These are phyloP conservation scores for Pseudogymnoascus destructans DNA, from an alignment of 2,329 filamentous ascomycete genomes.

Conservation along the genomic window DNA sequence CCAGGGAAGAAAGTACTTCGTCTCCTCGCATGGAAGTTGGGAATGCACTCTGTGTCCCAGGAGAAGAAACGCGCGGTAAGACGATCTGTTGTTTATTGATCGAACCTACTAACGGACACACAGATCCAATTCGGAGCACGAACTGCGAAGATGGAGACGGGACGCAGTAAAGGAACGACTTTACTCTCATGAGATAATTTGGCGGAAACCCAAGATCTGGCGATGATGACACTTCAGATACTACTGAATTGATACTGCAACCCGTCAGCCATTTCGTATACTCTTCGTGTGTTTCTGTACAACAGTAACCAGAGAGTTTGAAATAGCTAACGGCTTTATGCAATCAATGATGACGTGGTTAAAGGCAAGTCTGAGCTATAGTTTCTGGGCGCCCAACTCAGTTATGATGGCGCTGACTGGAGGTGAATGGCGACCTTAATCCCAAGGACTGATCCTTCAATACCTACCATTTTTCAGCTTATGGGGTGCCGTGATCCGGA, in stretches of 20 bases:
- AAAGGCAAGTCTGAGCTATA: constrained; percentile 56
- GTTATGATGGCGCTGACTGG: not conserved
- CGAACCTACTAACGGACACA: constrained; percentile 16
- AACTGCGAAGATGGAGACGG: constrained; percentile 70
- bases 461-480: not conserved
- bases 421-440: not conserved
- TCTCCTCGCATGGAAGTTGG: constrained; percentile 60
- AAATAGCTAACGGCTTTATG: constrained; percentile 11
- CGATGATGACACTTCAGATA: constrained; percentile 62
- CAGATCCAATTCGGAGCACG: constrained; percentile 73
- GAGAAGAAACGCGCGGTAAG: constrained; percentile 87
- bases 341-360: constrained; percentile 26
- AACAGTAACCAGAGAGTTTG: constrained; percentile 25
- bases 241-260: constrained; percentile 46
- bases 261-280: constrained; percentile 19
- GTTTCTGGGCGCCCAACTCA: not conserved
- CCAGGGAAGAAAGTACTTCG: constrained; percentile 71
- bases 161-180: constrained; percentile 56
- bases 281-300: constrained; percentile 36
- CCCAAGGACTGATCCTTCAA: not conserved
- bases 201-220: constrained; percentile 24
- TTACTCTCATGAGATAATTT: constrained; percentile 33
- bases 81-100: constrained; percentile 14
- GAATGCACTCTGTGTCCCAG: constrained; percentile 56
- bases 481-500: not conserved